Conservation (phyloP, 192 early-diverging fungal genomes). For the Chytriomyces sp. region DNA sequence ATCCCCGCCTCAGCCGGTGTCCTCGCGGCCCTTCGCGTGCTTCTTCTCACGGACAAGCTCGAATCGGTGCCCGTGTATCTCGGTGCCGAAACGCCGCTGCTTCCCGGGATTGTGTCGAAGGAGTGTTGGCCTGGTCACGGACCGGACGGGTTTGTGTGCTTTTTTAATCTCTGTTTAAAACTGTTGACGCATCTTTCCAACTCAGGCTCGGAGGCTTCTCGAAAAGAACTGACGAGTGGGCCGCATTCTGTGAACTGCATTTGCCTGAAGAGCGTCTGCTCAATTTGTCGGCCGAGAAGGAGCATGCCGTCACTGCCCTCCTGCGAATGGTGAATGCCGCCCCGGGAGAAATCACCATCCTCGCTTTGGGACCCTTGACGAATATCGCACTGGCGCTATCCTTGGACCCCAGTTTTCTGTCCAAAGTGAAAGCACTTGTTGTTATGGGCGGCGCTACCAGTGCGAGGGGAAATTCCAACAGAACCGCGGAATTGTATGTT, state of each 20-base stretch:
- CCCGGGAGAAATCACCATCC: constrained; percentile 40
- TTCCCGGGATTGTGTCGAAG: constrained; percentile 34
- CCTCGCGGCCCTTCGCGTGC: constrained; percentile 32
- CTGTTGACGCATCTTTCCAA: too few species aligned
- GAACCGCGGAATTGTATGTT: constrained; percentile 41
- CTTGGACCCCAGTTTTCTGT: constrained; percentile 53
- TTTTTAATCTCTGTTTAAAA: too few species aligned
- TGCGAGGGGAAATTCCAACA: constrained; percentile 54
- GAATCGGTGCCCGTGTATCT: constrained; percentile 41
- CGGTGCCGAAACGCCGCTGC: constrained; percentile 46
- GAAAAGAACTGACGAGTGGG: background rate
- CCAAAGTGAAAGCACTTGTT: constrained; percentile 45
- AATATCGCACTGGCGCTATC: constrained; percentile 56
- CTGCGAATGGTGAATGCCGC: constrained; percentile 41
- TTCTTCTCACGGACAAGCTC: constrained; percentile 8
- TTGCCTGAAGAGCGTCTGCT: background rate
- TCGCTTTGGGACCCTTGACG: constrained; percentile 56
- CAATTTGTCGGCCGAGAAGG: constrained; percentile 16
- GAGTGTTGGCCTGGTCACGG: background rate
- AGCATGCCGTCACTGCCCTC: constrained; percentile 48
- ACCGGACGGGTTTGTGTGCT: background rate
- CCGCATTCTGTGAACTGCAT: background rate
- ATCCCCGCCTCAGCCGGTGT: constrained; percentile 35
- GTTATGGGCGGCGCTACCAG: constrained; percentile 57
- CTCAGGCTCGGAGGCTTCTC: too few species aligned